A percentile compares a stretch with the other conserved stretches of the same genome.
Conservation (phyloP, 129 eudicot species). For the Artemisia argyi region DNA sequence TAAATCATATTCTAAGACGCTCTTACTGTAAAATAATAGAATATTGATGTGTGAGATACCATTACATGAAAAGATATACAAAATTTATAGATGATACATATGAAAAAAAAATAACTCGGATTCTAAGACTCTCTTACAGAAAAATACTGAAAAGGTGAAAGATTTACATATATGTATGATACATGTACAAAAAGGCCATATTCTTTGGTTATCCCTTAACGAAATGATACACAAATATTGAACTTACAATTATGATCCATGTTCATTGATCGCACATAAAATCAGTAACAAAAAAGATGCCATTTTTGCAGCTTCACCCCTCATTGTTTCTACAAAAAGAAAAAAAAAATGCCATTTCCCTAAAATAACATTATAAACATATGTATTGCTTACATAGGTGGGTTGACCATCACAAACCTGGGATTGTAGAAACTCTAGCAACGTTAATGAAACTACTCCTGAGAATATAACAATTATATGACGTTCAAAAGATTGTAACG, state of each 20-base stretch:
- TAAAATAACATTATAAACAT: too few relatives aligned
- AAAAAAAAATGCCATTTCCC: too few relatives aligned
- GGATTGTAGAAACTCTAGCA: too few relatives aligned
- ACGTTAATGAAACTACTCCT: too few relatives aligned
- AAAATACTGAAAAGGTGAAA: conserved; percentile 35
- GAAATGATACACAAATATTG: not conserved
- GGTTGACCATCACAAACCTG: too few relatives aligned
- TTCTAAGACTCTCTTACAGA: conserved; percentile 42
- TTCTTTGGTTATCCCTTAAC: not conserved
- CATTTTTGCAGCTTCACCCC: conserved; percentile 57
- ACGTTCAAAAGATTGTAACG: too few relatives aligned
- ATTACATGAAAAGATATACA: not conserved
- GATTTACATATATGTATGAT: not conserved
- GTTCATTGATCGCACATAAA: conserved; percentile 84
- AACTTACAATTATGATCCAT: conserved; percentile 73
- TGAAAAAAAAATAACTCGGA: not conserved
- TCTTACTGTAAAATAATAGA: conserved; percentile 46
- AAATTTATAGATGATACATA: not conserved
- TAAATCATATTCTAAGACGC: too few relatives aligned
- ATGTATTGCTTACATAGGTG: too few relatives aligned
- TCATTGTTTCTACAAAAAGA: too few relatives aligned
- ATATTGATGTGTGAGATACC: not conserved
- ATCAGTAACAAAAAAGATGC: conserved; percentile 80
- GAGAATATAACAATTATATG: too few relatives aligned
- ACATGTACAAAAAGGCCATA: not conserved